phyloP scores from a whole-genome alignment of 1,284 basidiomycete species.

The Rhodotorula mucilaginosa region DNA sequence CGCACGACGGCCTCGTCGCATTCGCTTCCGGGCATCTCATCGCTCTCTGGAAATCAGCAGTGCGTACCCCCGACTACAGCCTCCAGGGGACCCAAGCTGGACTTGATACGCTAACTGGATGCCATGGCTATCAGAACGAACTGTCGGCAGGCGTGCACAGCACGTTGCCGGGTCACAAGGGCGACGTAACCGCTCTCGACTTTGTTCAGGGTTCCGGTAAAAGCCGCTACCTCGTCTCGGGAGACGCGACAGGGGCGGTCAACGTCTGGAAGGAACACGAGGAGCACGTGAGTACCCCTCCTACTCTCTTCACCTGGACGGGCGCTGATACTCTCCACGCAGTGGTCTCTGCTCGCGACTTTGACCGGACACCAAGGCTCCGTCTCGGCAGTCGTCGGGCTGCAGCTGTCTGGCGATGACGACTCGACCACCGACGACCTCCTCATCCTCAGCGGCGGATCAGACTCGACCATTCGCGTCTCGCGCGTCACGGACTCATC shows the following conservation, averaged over 20 bases:
- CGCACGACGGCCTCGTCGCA: conserved; percentile 61
- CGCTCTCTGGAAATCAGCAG: conserved; percentile 71
- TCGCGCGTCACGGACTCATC: conserved; percentile 56
- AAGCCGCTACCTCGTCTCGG: conserved; percentile 57
- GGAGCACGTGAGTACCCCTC: conserved; percentile 8
- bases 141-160: conserved; percentile 59
- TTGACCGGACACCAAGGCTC: conserved; percentile 24
- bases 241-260: conserved; percentile 66
- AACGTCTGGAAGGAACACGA: conserved; percentile 48
- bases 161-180: conserved; percentile 72
- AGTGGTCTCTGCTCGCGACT: conserved; percentile 26
- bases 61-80: conserved; percentile 44
- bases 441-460: conserved; percentile 68
- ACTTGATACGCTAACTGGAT: neutral
- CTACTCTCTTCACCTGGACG: no score
- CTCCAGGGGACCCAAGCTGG: conserved; percentile 1
- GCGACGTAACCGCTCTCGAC: conserved; percentile 71
- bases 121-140: conserved; percentile 51
- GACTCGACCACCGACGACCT: conserved; percentile 40
- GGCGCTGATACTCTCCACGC: neutral
- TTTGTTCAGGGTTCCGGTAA: conserved; percentile 53
- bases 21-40: conserved; percentile 75
- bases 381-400: conserved; percentile 26
- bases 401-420: neutral
- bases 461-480: conserved; percentile 70